These are phyloP conservation scores for Tetrahymena borealis DNA, from an alignment of 73 alveolate species.

Conservation along the genomic window DNA sequence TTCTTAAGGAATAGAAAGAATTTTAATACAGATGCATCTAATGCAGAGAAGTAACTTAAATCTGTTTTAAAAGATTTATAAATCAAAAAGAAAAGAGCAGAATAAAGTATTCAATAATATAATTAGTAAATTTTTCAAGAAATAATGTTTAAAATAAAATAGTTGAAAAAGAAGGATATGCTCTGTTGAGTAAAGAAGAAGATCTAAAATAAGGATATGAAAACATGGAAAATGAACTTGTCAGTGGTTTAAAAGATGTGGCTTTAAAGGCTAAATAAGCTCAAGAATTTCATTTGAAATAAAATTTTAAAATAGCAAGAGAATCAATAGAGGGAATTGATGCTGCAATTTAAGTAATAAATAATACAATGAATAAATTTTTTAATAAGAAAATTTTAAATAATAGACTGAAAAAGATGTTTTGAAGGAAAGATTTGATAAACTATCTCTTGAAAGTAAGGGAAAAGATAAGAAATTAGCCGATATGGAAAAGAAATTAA, in stretches of 20 bases:
- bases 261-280: neutral
- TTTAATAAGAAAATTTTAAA: neutral
- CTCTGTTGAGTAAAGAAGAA: constrained; percentile 7
- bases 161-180: neutral
- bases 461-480: neutral
- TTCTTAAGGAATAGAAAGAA: constrained; percentile 33
- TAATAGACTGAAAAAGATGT: neutral
- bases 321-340: neutral
- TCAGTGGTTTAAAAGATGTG: neutral
- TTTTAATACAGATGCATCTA: constrained; percentile 14
- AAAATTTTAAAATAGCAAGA: neutral
- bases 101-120: constrained; percentile 8
- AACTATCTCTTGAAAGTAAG: neutral
- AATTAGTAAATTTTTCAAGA: neutral
- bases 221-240: neutral
- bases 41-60: constrained; percentile 27
- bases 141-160: neutral
- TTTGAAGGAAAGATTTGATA: neutral
- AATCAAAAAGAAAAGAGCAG: constrained; percentile 18
- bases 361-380: neutral
- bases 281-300: neutral
- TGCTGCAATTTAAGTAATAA: neutral
- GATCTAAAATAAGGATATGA: neutral
- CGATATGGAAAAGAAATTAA: constrained; percentile 20
- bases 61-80: constrained; percentile 26